A percentile compares a stretch with the other conserved stretches of the same genome.
These are phyloP conservation scores for Candida piceae DNA, from an alignment of 805 yeast species.

Conservation along the genomic window DNA sequence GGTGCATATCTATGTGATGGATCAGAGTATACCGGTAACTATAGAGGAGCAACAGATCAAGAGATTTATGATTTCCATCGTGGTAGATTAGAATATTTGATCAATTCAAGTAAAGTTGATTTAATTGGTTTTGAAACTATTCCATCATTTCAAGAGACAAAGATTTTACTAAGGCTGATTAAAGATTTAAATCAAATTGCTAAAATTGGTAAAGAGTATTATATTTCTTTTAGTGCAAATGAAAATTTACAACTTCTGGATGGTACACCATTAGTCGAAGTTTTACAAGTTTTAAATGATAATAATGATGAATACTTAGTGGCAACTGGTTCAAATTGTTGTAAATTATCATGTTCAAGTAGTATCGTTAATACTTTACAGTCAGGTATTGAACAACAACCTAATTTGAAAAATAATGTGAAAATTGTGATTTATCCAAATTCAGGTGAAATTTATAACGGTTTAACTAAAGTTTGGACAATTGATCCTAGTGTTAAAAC, in stretches of 20 bases:
- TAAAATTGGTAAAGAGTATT: conserved; percentile 14
- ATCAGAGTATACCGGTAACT: conserved; percentile 70
- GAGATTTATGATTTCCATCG: conserved; percentile 47
- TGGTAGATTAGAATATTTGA: conserved; percentile 37
- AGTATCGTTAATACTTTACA: conserved; percentile 32
- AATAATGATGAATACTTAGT: conserved; percentile 22
- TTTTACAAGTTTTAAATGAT: conserved; percentile 23
- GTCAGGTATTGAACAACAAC: conserved; percentile 7
- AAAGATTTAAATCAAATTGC: conserved; percentile 18
- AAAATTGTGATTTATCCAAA: conserved; percentile 67
- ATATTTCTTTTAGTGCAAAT: conserved; percentile 36
- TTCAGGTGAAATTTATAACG: conserved; percentile 65
- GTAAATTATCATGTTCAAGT: conserved; percentile 39
- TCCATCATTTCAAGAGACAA: conserved; percentile 55
- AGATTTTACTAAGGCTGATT: conserved; percentile 41
- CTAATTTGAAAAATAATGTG: conserved; percentile 13
- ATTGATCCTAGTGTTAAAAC: conserved; percentile 11
- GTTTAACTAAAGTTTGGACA: conserved; percentile 38
- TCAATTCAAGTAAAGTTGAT: conserved; percentile 41
- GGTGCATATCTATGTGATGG: conserved; percentile 68
- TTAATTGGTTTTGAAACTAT: conserved; percentile 67
- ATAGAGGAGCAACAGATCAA: conserved; percentile 35
- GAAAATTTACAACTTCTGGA: conserved; percentile 40
- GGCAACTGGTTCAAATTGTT: conserved; percentile 69
- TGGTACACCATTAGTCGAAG: conserved; percentile 38